Evolutionary conservation across 257 asterid genomes (phyloP).

Genomic region (Linaria vulgaris): DNA sequence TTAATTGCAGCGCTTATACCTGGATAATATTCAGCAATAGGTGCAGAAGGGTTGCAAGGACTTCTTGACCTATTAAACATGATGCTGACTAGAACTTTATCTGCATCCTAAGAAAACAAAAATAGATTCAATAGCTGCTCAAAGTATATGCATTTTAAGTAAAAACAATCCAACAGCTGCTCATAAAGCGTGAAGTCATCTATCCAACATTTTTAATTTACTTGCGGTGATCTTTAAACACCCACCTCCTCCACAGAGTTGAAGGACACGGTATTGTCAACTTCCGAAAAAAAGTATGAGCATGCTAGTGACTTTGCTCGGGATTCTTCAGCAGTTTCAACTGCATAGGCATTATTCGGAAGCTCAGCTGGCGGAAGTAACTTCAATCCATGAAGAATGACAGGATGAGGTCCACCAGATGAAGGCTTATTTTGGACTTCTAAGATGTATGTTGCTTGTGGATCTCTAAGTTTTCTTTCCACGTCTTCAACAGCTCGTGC

Average conservation of each 20-base stretch:
- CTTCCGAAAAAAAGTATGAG: conserved; percentile 53
- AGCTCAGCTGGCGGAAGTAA: conserved; percentile 46
- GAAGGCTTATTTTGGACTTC: conserved; percentile 54
- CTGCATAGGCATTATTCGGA: conserved; percentile 41
- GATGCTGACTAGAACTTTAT: conserved; percentile 69
- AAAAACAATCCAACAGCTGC: conserved; percentile 30
- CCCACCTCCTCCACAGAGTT: conserved; percentile 78
- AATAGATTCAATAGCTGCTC: background rate
- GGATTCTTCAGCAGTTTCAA: conserved; percentile 47
- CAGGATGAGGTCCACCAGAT: conserved; percentile 45
- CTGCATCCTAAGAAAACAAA: conserved; percentile 62
- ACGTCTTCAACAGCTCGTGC: conserved; percentile 57
- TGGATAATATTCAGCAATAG: conserved; percentile 82
- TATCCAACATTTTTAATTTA: conserved; percentile 1
- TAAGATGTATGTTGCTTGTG: conserved; percentile 65
- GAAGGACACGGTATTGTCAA: conserved; percentile 35
- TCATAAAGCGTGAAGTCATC: conserved; percentile 27
- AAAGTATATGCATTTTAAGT: no score
- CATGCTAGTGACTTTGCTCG: conserved; percentile 46
- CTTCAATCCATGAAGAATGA: conserved; percentile 63
- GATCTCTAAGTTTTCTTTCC: conserved; percentile 63
- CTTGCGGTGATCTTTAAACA: conserved; percentile 16
- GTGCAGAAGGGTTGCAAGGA: conserved; percentile 58
- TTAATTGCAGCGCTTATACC: conserved; percentile 43
- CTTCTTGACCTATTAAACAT: conserved; percentile 74